phyloP scores from a whole-genome alignment of 2,329 filamentous ascomycete species.

The Trichoderma polysporum region DNA sequence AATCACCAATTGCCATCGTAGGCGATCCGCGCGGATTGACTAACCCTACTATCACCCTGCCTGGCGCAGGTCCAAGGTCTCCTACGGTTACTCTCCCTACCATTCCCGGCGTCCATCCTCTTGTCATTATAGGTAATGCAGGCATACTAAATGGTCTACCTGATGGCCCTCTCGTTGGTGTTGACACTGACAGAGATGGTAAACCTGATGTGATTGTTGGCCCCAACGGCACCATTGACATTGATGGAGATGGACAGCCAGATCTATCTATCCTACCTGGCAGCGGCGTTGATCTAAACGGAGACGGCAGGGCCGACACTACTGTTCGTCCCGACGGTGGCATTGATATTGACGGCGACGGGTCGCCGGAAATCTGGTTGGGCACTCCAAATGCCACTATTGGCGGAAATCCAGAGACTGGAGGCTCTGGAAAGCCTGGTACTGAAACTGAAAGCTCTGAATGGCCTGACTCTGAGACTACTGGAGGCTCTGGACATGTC shows the following conservation, averaged over 20 bases:
- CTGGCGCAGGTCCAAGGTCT: too few species aligned
- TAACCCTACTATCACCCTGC: too few species aligned
- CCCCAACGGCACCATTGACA: neutral
- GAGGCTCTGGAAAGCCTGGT: neutral
- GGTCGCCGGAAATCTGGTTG: neutral
- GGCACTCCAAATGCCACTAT: neutral
- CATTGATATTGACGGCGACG: conserved; percentile 1
- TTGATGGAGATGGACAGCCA: neutral
- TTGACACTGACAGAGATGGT: conserved; percentile 1
- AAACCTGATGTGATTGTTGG: conserved; percentile 6
- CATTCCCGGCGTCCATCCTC: too few species aligned
- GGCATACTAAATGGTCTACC: neutral
- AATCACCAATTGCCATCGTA: neutral
- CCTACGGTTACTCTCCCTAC: too few species aligned
- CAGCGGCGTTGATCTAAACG: neutral
- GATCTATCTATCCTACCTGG: neutral
- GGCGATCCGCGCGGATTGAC: neutral
- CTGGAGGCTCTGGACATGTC: too few species aligned
- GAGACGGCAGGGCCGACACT: conserved; percentile 1
- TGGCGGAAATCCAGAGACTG: neutral
- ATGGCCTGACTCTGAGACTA: too few species aligned
- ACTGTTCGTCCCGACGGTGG: neutral
- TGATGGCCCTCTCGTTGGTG: neutral
- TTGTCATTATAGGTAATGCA: too few species aligned
- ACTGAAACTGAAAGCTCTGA: too few species aligned